Evolutionary conservation across 192 early-diverging fungal genomes (phyloP).

Genomic region (Mortierella antarctica): DNA sequence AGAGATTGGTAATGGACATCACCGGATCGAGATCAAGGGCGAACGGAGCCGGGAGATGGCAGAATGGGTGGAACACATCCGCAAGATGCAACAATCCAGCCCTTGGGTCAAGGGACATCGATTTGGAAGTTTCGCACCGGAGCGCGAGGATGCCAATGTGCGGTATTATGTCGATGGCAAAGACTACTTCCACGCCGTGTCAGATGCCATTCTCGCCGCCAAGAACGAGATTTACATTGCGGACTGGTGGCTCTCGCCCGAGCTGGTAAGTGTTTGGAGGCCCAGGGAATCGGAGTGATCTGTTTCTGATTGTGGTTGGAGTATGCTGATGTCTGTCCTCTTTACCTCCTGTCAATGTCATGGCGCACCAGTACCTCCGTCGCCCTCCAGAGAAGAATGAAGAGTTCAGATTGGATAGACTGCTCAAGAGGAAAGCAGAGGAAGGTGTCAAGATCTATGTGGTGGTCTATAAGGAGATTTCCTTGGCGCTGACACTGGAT

Average conservation of each 20-base stretch:
- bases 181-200: slow-evolving; percentile 83
- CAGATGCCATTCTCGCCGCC: slow-evolving; percentile 78
- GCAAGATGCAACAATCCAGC: slow-evolving; percentile 64
- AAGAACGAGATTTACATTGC: slow-evolving; percentile 77
- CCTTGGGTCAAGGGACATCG: slow-evolving; percentile 75
- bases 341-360: not conserved
- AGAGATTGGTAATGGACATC: slow-evolving; percentile 64
- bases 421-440: slow-evolving; percentile 83
- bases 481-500: slow-evolving; percentile 78
- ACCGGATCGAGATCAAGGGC: slow-evolving; percentile 76
- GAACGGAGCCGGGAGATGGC: slow-evolving; percentile 68
- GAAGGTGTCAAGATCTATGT: slow-evolving; percentile 91
- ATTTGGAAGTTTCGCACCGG: slow-evolving; percentile 82
- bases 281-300: too few species aligned
- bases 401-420: slow-evolving; percentile 80
- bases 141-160: slow-evolving; percentile 71
- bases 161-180: slow-evolving; percentile 86
- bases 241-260: slow-evolving; percentile 94
- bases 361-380: slow-evolving; percentile 67
- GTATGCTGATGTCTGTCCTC: too few species aligned
- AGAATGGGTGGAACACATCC: slow-evolving; percentile 75
- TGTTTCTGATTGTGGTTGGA: not conserved
- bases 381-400: slow-evolving; percentile 79
- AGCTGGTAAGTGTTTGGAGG: slow-evolving; percentile 62
- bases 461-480: slow-evolving; percentile 91